Evolutionary conservation across 805 yeast species (phyloP), one percentile per base, ranked within the genome.

Genomic region (Yarrowia hollandica): DNA sequence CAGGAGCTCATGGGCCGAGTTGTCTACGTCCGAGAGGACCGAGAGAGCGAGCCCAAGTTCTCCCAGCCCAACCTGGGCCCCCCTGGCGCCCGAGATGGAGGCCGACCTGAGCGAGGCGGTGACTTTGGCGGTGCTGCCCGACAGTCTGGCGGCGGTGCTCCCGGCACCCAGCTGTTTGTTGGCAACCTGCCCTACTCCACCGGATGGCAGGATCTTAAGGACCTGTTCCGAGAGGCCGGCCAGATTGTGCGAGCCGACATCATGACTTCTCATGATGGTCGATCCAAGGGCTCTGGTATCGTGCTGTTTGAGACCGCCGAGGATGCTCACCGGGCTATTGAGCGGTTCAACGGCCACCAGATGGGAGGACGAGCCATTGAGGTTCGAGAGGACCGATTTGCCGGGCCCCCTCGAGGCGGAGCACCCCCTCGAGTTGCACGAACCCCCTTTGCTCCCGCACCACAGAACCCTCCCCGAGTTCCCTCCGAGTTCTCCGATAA

Each of bases 21-120:
- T 66, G 86, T 90, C 41, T 90, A 86, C 71, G 96, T 91, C 9
- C 84, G 97, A 74, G 95, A 90, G 73, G 85, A 88, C 69, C 94
- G 74, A 50, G 77, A 69, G 70, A 66, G 62, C 63, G 73, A 63
- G 64, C 64, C 64, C 65, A 64, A 66, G 61, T 65, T 61, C 62
- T 35, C 58, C 25, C 58, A 52, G 44, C 42, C 60, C 28, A 26
- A 31, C 39, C 64, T 22, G 21, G 61, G 60, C 6, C 59, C 62
- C 28, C 64, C 63, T 31, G 44, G 56, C 10, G 30, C 55, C 62
- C 59, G 60, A 41, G 33, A 44, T 33, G 48, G 48, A 12, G 48
- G 48, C 22, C 26, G 60, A 21, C 16, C 23, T 19, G 55, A 42
- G 23, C 44, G 62, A 38, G 33, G 44, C 23, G 19, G 22, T 4